Base-by-base conservation (phyloP, 225 moss, liverwort and hornwort species). In the Polytrichum commune region DNA sequence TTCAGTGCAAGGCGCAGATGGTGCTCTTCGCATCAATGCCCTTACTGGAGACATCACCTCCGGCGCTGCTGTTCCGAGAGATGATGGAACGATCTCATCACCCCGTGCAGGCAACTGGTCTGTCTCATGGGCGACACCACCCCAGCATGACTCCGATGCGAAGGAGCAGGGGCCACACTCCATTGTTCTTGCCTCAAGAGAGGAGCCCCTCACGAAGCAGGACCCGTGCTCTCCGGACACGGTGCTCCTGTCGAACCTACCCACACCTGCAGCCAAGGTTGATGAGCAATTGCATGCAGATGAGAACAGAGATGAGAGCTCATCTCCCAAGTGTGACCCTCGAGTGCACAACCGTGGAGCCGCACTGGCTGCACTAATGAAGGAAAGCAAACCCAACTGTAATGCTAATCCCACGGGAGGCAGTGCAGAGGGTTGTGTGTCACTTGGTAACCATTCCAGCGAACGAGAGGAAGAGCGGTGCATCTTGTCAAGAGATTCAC, bases 1-100 rank as follows among this genome's bases (percentile, higher is more conserved):
- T 65, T 93, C 93, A 13, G 93, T 93, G 65, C 93, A 93, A 77
- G 87, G 93, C 23, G 91, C 93, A 19, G 91, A 93, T 29, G 93
- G 93, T 22, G 84, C 91, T 24, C 67, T 93, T 32, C 83, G 85
- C 71, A 93, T 93, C 65, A 93, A 91, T 30, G 85, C 87, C 29
- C 65, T 80, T 8, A 65, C 80, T 18, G 71, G 81, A 35, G 88
- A 90, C 74, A 82, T 91, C n/a, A 88, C 91, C 19, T 83, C 89
- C 28, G 84, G 84, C 55, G 82, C 86, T 53, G 90, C 80, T 18
- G 91, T 86, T 19, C 76, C 78, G 60, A 89, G 89, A 27, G 89
- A 82, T 69, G 62, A 83, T 33, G 85, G 83, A 29, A 84, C 81
- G 67, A 88, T 81, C 53, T 75, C 65, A 28, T 74, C 74, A 26